Conservation (phyloP, 306 rosid species). For the Rubus parviflorus region DNA sequence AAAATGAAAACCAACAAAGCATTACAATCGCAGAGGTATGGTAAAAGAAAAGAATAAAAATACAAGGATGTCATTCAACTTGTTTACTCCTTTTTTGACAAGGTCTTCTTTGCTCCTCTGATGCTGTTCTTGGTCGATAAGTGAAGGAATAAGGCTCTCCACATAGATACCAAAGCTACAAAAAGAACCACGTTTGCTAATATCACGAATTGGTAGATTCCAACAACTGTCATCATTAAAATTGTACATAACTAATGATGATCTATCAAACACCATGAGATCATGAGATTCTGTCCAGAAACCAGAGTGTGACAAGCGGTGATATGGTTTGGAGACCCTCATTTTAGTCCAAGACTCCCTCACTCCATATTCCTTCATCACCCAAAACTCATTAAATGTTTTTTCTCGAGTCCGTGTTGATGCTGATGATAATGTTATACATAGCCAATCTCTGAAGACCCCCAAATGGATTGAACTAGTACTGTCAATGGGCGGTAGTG, state of each 20-base stretch:
- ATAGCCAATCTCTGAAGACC: neutral
- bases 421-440: too few species aligned
- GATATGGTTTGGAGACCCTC: neutral
- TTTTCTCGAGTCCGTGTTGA: neutral
- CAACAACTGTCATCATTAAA: neutral
- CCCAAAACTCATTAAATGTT: neutral
- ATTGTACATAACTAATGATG: neutral
- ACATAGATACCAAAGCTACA: too few species aligned
- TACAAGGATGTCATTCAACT: neutral
- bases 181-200: too few species aligned
- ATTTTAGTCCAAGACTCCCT: constrained; percentile 6
- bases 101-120: too few species aligned
- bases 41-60: too few species aligned
- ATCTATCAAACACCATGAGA: neutral
- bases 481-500: neutral
- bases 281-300: neutral
- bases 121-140: too few species aligned
- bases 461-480: neutral
- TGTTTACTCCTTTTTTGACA: too few species aligned
- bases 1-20: too few species aligned
- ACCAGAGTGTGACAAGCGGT: neutral
- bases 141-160: neutral
- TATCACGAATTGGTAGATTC: neutral
- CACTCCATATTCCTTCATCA: neutral
- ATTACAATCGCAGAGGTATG: too few species aligned